Evolutionary conservation across 208 protist species (phyloP), one percentile per base, ranked within the genome.

Genomic region (Crithidia thermophila): DNA sequence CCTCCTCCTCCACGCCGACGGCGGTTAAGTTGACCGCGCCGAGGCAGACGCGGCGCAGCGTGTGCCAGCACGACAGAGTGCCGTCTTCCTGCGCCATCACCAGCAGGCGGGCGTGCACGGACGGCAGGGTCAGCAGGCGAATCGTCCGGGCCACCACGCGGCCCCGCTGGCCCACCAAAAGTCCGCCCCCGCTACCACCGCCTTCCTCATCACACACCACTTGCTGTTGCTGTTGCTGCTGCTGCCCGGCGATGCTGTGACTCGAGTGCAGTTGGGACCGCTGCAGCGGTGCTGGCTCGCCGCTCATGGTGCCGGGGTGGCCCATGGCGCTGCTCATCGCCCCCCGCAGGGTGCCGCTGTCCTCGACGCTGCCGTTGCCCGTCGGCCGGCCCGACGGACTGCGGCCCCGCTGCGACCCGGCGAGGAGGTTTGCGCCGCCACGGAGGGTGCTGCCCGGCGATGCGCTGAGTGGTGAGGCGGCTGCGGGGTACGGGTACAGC

Each of bases 1-100:
- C 59, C 8, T 50, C 37, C 21, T 69, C 64, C 13, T 68, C 34
- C 8, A 81, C 49, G 18, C 82, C 75, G 25, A 72, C 69, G 13
- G 77, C 55, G 33, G 63, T 67, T 20, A 94, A 39, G 68, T 65
- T 90, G 23, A 91, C 67, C 39, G 62, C 67, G n/a, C 81, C 82
- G 40, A 94, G 67, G 55, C 82, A 85, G 34, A 85, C 67, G 18
- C 87, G 77, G 5, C 81, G 86, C 0, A 91, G 43, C 11, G 80
- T 87, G 50, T 95, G 87, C 90, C 90, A 95, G 33, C 90, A 66
- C 28, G 77, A 82, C 13, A 95, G 62, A 9, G 84, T 95, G 52
- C 87, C 90, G 58, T 95, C 90, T 6, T 59, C 67, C 71, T 95
- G 87, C 25, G 85, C 77, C 51, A 72, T 55, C 50, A 95, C 61